Conservation (phyloP, 2,329 filamentous ascomycete species). For the Coniosporium tulheliwenetii region DNA sequence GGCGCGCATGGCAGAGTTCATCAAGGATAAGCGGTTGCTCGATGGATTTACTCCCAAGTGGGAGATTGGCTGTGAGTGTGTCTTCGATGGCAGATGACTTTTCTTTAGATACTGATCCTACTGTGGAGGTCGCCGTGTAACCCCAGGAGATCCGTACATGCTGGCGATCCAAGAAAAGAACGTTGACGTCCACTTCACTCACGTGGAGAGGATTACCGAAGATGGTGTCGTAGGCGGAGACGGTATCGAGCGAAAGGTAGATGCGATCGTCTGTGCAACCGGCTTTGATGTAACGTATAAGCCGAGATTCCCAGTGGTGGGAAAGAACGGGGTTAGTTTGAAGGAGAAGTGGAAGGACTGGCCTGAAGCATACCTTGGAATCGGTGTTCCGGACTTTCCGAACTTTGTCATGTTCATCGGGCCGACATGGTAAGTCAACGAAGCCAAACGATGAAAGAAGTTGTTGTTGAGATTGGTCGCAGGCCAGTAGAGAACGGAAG, state of each 20-base stretch:
- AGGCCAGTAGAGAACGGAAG: conserved; percentile 31
- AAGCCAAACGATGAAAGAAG: not conserved
- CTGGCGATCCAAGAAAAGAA: conserved; percentile 32
- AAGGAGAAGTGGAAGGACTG: conserved; percentile 23
- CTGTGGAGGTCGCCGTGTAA: conserved; percentile 22
- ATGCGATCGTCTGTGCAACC: conserved; percentile 29
- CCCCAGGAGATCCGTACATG: conserved; percentile 36
- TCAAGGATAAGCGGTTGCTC: conserved; percentile 34
- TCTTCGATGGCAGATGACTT: no score
- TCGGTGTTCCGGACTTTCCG: conserved; percentile 26
- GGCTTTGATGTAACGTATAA: conserved; percentile 28
- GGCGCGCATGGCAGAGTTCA: conserved; percentile 31
- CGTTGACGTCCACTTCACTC: conserved; percentile 34
- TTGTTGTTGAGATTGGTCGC: not conserved
- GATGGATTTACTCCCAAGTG: conserved; percentile 32
- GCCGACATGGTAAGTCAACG: conserved; percentile 15
- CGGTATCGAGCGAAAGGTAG: conserved; percentile 23
- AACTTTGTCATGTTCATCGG: conserved; percentile 27
- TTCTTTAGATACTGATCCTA: conserved; percentile 1
- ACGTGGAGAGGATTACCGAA: conserved; percentile 28
- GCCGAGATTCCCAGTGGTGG: conserved; percentile 27
- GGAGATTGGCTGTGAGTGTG: conserved; percentile 22
- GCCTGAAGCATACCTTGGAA: conserved; percentile 25
- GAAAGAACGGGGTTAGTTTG: conserved; percentile 22
- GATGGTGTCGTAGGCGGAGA: conserved; percentile 28